phyloP scores from a whole-genome alignment of 345 rosid species.

The Acer negundo region DNA sequence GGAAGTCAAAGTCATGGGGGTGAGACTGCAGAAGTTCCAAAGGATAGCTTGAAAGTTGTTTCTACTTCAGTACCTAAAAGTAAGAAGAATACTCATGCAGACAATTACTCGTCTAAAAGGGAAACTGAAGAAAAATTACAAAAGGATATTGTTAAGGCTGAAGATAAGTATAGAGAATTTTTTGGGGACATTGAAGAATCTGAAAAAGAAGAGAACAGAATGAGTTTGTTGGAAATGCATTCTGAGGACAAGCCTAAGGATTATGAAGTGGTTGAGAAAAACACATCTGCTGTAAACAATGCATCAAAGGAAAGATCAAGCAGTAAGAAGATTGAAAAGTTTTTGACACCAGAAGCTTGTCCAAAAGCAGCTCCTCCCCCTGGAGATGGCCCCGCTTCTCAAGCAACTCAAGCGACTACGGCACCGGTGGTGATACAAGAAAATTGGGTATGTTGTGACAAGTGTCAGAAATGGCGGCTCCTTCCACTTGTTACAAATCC shows the following conservation, averaged over 20 bases:
- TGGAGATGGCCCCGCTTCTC: slow-evolving; percentile 39
- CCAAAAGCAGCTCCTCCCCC: slow-evolving; percentile 31
- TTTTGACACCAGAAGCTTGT: slow-evolving; percentile 35
- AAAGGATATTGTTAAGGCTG: slow-evolving; percentile 49
- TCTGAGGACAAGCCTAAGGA: slow-evolving; percentile 40
- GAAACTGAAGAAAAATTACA: slow-evolving; percentile 48
- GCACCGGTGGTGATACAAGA: slow-evolving; percentile 62
- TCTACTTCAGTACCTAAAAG: slow-evolving; percentile 45
- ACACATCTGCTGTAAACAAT: slow-evolving; percentile 31
- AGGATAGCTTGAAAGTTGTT: slow-evolving; percentile 41
- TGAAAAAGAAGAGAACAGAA: slow-evolving; percentile 61
- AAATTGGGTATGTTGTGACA: slow-evolving; percentile 89
- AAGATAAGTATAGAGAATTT: slow-evolving; percentile 67
- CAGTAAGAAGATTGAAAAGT: slow-evolving; percentile 37
- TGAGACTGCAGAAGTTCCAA: slow-evolving; percentile 37
- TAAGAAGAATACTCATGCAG: slow-evolving; percentile 44
- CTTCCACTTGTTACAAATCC: slow-evolving; percentile 74
- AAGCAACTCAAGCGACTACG: slow-evolving; percentile 40
- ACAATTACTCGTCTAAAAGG: slow-evolving; percentile 37
- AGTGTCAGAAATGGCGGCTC: slow-evolving; percentile 91
- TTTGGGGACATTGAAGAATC: slow-evolving; percentile 69
- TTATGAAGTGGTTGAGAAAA: slow-evolving; percentile 39
- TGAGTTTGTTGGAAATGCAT: slow-evolving; percentile 34
- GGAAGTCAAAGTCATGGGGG: slow-evolving; percentile 41
- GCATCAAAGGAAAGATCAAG: slow-evolving; percentile 43